Base-by-base conservation (phyloP, 257 asterid species). In the Prunella vulgaris region DNA sequence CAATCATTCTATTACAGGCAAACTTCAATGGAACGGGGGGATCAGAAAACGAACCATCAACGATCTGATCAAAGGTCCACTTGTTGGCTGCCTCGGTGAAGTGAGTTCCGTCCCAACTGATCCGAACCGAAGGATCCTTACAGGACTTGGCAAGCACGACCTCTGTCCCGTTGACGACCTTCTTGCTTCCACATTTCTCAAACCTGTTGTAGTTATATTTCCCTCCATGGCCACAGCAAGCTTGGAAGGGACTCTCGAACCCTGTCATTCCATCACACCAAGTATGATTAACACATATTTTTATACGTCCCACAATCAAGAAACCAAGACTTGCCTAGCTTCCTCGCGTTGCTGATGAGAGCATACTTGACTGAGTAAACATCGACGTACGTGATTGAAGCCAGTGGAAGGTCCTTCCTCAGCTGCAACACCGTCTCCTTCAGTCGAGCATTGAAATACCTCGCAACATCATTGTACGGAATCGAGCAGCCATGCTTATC, bases 211-310 rank as follows among this genome's bases (percentile, higher is more conserved):
- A 86, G 73, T 90, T 90, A 63, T 85, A 90, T 42, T 82, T 85
- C 52, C 97, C 96, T 21, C 94, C 97, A 78, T 78, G 85, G 1
- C 97, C 96, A 66, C 97, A 90, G 60, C 97, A 90, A 76, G 71
- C 92, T 24, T 82, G 73, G 64, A 90, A 84, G 2, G 92, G 94
- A 60, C 82, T 66, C 78, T 72, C 87, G 48, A 88, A 90, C 14
- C 96, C 96, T 90, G 86, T 78, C 62, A 76, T 69, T 71, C 52
- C 68, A 56, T n/a, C 6, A 28, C 69, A 57, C 0, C n/a, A n/a
- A n/a, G n/a, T n/a, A n/a, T n/a, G n/a, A n/a, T n/a, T n/a, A n/a
- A n/a, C n/a, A 46, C 53, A 46, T n/a, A n/a, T 46, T 15, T n/a
- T n/a, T 21, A 46, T 46, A 5, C 10, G 8, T 46, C 53, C 24